Evolutionary conservation across 176 grass and related monocot genomes (phyloP).

Genomic region (Juncus inflexus): DNA sequence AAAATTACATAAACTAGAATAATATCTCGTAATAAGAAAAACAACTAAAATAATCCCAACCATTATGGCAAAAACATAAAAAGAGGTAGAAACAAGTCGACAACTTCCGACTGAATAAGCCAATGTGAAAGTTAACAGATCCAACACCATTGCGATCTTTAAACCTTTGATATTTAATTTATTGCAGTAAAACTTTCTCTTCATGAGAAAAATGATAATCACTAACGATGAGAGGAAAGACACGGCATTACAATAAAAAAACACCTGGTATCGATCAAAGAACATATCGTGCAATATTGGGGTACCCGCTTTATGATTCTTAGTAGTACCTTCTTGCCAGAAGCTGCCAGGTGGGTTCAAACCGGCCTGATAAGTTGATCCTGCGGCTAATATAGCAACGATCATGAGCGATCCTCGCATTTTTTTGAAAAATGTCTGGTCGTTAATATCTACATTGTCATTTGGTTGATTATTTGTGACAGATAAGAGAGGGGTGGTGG

Average conservation of each 20-base stretch:
- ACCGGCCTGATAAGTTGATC: constrained; percentile 42
- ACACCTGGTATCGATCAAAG: constrained; percentile 26
- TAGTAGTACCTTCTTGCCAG: background rate
- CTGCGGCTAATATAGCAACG: constrained; percentile 34
- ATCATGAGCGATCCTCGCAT: constrained; percentile 28
- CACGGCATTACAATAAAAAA: constrained; percentile 36
- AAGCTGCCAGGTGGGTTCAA: constrained; percentile 36
- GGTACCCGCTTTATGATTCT: constrained; percentile 26
- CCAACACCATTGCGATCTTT: constrained; percentile 45
- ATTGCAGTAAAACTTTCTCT: constrained; percentile 14
- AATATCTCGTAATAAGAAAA: background rate
- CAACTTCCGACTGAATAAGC: constrained; percentile 53
- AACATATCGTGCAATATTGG: constrained; percentile 26
- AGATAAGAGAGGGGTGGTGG: background rate
- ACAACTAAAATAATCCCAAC: constrained; percentile 43
- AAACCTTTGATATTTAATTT: constrained; percentile 23
- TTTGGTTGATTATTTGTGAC: too few species aligned
- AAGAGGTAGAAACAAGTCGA: constrained; percentile 26
- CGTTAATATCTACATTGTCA: background rate
- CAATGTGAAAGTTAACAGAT: constrained; percentile 47
- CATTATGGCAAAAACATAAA: constrained; percentile 36
- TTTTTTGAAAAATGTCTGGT: background rate
- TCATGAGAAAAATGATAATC: constrained; percentile 31
- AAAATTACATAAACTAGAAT: background rate
- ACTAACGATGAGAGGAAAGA: constrained; percentile 33